phyloP scores from a whole-genome alignment of 805 yeast species.

The Saturnispora sekii region DNA sequence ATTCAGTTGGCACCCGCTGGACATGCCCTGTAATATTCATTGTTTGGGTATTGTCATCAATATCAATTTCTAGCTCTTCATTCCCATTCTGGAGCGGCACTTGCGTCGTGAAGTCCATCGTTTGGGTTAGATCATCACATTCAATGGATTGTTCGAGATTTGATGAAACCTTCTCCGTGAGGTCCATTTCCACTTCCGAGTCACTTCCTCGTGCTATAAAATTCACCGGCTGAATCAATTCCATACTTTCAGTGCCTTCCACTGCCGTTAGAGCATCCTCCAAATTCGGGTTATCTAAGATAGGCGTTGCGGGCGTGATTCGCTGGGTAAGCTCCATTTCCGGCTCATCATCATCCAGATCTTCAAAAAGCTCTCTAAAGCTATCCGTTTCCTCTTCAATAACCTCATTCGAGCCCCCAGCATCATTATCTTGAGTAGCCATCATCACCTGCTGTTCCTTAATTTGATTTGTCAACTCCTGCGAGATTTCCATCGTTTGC shows the following conservation, averaged over 20 bases:
- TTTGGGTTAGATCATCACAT: background rate
- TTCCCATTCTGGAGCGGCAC: background rate
- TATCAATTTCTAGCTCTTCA: background rate
- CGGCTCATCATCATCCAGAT: constrained; percentile 3
- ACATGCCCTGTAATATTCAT: constrained; percentile 9
- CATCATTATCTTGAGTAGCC: background rate
- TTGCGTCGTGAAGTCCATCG: constrained; percentile 7
- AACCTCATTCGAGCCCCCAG: background rate
- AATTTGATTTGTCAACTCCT: constrained; percentile 19
- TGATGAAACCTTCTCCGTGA: background rate
- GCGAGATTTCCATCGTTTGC: constrained; percentile 23
- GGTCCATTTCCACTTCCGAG: background rate
- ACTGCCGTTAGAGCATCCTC: constrained; percentile 2
- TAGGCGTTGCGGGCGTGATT: background rate
- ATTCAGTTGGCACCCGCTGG: background rate
- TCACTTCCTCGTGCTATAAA: background rate
- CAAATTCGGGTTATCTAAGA: background rate
- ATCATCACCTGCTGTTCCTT: constrained; percentile 10
- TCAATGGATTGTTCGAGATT: no score
- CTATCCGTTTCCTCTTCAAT: constrained; percentile 3
- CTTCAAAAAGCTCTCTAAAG: constrained; percentile 10
- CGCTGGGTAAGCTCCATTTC: background rate
- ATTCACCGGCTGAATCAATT: constrained; percentile 12
- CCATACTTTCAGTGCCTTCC: constrained; percentile 11
- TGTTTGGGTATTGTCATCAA: constrained; percentile 4